A percentile compares a stretch with the other conserved stretches of the same genome.
phyloP scores from a whole-genome alignment of 345 rosid species.

The Sisymbrium altissimum region DNA sequence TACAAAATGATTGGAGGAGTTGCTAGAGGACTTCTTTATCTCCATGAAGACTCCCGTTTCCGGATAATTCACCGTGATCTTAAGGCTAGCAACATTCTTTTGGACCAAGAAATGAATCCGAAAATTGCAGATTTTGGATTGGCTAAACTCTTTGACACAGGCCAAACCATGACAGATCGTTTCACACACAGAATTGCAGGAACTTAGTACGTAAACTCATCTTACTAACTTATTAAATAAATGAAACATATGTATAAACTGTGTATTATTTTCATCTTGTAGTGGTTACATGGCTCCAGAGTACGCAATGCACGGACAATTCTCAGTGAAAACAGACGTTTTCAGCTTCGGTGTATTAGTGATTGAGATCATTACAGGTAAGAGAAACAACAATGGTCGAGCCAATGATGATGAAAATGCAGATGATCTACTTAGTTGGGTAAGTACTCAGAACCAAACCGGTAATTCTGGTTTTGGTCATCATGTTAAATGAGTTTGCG shows the following conservation, averaged over 20 bases:
- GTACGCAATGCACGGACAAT: slow-evolving; percentile 34
- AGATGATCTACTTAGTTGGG: slow-evolving; percentile 32
- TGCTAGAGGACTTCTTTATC: slow-evolving; percentile 35
- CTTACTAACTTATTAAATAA: not conserved
- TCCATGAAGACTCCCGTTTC: slow-evolving; percentile 51
- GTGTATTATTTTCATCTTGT: not conserved
- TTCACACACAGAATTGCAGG: slow-evolving; percentile 47
- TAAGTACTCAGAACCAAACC: slow-evolving; percentile 14
- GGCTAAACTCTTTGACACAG: slow-evolving; percentile 42
- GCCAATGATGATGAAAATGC: slow-evolving; percentile 17
- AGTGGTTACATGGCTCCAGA: slow-evolving; percentile 37
- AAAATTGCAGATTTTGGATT: slow-evolving; percentile 63
- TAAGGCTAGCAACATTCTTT: slow-evolving; percentile 53
- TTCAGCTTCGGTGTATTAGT: slow-evolving; percentile 36
- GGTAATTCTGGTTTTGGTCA: not conserved
- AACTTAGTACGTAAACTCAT: slow-evolving; percentile 37
- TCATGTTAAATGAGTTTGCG: not conserved
- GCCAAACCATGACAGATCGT: slow-evolving; percentile 31
- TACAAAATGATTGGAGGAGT: slow-evolving; percentile 35
- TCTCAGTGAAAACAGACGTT: slow-evolving; percentile 33
- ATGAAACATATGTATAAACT: not conserved
- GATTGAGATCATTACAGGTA: slow-evolving; percentile 32
- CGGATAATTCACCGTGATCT: slow-evolving; percentile 55
- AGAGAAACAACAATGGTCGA: slow-evolving; percentile 23
- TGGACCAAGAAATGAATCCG: slow-evolving; percentile 50